Evolutionary conservation across 2,329 filamentous ascomycete species (phyloP), one percentile per base, ranked within the genome.

Genomic region (Fusarium sublunatum): DNA sequence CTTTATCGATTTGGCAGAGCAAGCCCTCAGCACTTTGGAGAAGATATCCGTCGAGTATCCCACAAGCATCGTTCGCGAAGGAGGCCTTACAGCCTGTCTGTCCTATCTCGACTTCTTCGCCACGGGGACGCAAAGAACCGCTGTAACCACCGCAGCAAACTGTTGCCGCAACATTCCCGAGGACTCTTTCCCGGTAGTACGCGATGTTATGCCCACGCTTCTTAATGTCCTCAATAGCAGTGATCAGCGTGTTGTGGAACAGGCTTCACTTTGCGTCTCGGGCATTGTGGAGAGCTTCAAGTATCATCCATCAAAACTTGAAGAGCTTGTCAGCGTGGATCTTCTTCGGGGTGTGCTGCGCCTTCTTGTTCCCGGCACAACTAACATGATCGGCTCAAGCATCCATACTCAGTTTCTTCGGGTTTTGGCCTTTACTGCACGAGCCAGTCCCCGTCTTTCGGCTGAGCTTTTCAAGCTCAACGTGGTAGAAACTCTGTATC

Each of bases 41-140:
- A 99, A 98, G 78, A 97, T 99, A 45, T 99, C 95, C 0, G 88
- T 94, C 53, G 95, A 99, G 73, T 99, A 97, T 73, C 95, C 95
- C 2, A 89, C 91, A 5, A 93, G 92, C 53, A 99, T 99, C 69
- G 95, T 99, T 40, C 91, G 93, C 47, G 95, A 98, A 78, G 96
- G 95, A 44, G 95, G 95, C 10, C 82, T 99, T 62, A 96, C 92
- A 2, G 95, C 95, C n/a, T 99, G 95, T 72, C 80, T 99, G 65
- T 96, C 92, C 0, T 98, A 95, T 74, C 85, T 99, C 55, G 95
- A 99, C 74, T 99, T 99, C 78, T 99, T 99, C 72, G 91, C 94
- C 13, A 99, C 95, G 0, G 95, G 94, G 76, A 98, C 95, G 3
- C 95, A 99, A 77, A 88, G 95, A 65, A 97, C 94, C 12, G 95